Evolutionary conservation across 2,329 filamentous ascomycete genomes (phyloP).

Genomic region (Mariannaea elegans): DNA sequence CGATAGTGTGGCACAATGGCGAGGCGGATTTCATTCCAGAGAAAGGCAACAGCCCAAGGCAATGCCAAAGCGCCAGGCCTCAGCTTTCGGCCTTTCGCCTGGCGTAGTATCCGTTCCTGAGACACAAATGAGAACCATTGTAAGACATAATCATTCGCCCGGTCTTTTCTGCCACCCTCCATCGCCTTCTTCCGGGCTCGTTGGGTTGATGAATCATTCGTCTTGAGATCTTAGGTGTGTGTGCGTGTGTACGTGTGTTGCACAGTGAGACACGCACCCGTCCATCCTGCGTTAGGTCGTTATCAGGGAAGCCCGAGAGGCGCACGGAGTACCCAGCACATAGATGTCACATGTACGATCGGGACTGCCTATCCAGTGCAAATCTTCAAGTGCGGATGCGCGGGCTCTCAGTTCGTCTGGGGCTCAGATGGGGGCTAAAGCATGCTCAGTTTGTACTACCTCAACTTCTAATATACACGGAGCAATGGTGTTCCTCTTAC

Average conservation of each 20-base stretch:
- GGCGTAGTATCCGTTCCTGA: conserved; percentile 21
- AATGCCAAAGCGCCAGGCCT: not conserved
- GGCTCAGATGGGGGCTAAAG: too few species aligned
- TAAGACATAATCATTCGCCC: conserved; percentile 17
- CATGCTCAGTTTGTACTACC: too few species aligned
- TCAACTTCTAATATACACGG: too few species aligned
- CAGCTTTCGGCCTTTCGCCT: not conserved
- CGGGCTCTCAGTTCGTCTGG: too few species aligned
- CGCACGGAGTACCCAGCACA: too few species aligned
- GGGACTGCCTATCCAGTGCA: not conserved
- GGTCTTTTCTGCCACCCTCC: not conserved
- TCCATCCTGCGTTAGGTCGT: conserved; percentile 6
- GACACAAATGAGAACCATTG: conserved; percentile 10
- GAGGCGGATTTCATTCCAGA: conserved; percentile 21
- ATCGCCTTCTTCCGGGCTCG: not conserved
- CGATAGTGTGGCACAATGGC: not conserved
- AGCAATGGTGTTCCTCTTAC: too few species aligned
- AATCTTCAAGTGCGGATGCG: too few species aligned
- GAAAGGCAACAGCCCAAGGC: conserved; percentile 13
- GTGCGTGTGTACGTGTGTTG: too few species aligned
- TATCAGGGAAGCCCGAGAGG: too few species aligned
- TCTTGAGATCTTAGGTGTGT: too few species aligned
- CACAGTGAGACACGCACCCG: conserved; percentile 13
- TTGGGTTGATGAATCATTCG: not conserved
- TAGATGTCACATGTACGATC: conserved; percentile 15